Evolutionary conservation across 208 protist species (phyloP).

Genomic region (Leishmania lainsoni): DNA sequence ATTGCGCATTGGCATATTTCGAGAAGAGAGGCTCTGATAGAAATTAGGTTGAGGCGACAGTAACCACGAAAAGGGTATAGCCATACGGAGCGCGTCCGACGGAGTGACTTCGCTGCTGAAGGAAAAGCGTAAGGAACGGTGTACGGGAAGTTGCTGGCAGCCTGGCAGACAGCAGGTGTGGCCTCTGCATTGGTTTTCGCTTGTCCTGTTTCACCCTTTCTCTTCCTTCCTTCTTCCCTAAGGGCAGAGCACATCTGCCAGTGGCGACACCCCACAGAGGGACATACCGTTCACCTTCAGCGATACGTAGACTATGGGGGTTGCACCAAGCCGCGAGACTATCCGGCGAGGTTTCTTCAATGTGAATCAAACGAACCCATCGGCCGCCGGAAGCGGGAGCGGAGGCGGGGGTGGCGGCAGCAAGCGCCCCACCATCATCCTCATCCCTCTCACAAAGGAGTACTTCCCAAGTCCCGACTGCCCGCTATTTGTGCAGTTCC

Average conservation of each 20-base stretch:
- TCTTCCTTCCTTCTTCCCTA: too few species aligned
- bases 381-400: not conserved
- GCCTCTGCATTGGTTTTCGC: not conserved
- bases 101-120: not conserved
- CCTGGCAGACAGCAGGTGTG: not conserved
- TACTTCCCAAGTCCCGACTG: constrained; percentile 82
- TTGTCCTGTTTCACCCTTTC: not conserved
- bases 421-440: constrained; percentile 66
- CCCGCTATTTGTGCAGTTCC: constrained; percentile 83
- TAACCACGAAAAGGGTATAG: too few species aligned
- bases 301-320: constrained; percentile 50
- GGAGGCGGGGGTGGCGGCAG: constrained; percentile 13
- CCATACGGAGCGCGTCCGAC: not conserved
- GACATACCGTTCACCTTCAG: not conserved
- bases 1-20: not conserved
- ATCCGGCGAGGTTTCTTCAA: constrained; percentile 60
- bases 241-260: not conserved
- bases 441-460: constrained; percentile 79
- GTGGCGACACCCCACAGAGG: not conserved
- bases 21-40: too few species aligned
- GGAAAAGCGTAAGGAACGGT: not conserved
- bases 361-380: constrained; percentile 32
- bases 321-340: constrained; percentile 74
- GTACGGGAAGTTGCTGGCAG: not conserved
- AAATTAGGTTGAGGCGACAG: too few species aligned